These are phyloP conservation scores for Quercus rubra DNA, from an alignment of 306 rosid genomes.

Conservation along the genomic window DNA sequence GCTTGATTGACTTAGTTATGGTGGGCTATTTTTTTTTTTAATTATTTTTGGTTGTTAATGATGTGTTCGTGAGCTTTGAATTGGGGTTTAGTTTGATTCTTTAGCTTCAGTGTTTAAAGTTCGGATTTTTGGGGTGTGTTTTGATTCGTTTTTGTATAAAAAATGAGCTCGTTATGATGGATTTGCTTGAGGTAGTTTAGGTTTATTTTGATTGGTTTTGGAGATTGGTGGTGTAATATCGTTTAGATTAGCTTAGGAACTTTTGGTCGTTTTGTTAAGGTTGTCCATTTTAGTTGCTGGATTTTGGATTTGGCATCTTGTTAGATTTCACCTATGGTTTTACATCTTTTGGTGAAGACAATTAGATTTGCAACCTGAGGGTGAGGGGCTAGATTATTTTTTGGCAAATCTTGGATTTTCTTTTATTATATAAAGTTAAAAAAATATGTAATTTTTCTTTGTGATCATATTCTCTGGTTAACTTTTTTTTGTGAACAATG, in stretches of 20 bases:
- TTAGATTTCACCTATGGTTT: not conserved
- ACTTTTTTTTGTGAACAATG: not conserved
- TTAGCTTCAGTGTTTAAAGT: not conserved
- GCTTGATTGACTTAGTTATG: slow-evolving; percentile 21
- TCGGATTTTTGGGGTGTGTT: not conserved
- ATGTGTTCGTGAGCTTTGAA: not conserved
- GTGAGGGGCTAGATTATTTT: not conserved
- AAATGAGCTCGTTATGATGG: not conserved
- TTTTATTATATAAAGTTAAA: not conserved
- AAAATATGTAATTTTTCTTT: not conserved
- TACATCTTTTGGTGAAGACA: not conserved
- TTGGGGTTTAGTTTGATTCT: not conserved
- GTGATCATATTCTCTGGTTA: not conserved
- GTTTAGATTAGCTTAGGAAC: not conserved
- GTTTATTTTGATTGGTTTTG: not conserved
- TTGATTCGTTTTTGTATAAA: not conserved
- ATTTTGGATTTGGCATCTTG: slow-evolving; percentile 1
- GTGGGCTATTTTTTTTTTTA: not conserved
- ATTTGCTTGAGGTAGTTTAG: not conserved
- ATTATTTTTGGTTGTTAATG: not conserved
- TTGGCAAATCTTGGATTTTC: not conserved
- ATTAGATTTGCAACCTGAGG: not conserved
- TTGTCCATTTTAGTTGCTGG: not conserved
- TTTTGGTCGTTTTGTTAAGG: not conserved
- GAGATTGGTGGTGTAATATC: not conserved